phyloP scores from a whole-genome alignment of 139 green algal genomes.

The Chlamydomonas eustigma region DNA sequence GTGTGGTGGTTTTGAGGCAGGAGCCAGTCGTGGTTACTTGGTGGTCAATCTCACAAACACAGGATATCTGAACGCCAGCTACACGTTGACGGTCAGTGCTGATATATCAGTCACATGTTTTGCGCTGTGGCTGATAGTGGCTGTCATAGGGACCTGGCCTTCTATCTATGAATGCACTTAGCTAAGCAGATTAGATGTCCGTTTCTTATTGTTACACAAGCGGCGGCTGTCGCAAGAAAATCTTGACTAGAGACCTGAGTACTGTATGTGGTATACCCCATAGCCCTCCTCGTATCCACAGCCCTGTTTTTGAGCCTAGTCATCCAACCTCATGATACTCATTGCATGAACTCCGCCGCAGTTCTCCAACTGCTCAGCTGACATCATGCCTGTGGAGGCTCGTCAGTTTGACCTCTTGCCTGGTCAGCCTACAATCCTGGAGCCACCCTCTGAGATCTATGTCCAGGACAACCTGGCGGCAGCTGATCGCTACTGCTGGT shows the following conservation, averaged over 20 bases:
- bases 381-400: conserved; percentile 44
- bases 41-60: conserved; percentile 52
- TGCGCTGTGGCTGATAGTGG: too few species aligned
- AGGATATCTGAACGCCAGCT: conserved; percentile 51
- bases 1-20: conserved; percentile 72
- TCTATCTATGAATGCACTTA: too few species aligned
- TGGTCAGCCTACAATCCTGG: not conserved
- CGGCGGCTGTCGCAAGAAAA: too few species aligned
- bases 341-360: not conserved
- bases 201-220: too few species aligned
- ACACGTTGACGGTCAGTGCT: conserved; percentile 48
- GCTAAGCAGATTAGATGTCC: too few species aligned
- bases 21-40: conserved; percentile 58
- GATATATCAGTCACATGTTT: too few species aligned
- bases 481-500: conserved; percentile 37
- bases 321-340: not conserved
- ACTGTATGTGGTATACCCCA: too few species aligned
- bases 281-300: too few species aligned
- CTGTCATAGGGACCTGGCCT: too few species aligned
- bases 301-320: too few species aligned
- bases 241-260: too few species aligned
- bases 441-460: conserved; percentile 26
- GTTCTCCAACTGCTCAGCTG: conserved; percentile 12
- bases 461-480: conserved; percentile 30
- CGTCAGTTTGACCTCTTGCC: conserved; percentile 38